Evolutionary conservation across 1,284 basidiomycete species (phyloP).

Genomic region (Cystobasidium sp.): DNA sequence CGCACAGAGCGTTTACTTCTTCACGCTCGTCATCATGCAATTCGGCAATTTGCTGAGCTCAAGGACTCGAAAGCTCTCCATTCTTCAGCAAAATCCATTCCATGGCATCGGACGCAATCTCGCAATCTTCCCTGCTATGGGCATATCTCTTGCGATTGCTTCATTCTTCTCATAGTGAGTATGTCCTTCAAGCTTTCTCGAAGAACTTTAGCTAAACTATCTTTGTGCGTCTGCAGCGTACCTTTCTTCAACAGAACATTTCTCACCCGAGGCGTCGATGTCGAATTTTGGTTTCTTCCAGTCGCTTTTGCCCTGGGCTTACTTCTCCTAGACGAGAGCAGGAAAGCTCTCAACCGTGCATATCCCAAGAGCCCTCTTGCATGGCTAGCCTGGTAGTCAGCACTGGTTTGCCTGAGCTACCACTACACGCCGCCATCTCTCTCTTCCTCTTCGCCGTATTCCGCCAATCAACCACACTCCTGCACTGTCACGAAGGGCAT

Average conservation of each 20-base stretch:
- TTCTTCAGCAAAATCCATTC: slow-evolving; percentile 62
- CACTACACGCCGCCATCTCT: too few relatives aligned
- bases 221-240: slow-evolving; percentile 41
- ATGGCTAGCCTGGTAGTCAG: slow-evolving; percentile 53
- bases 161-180: slow-evolving; percentile 61
- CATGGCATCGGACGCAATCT: slow-evolving; percentile 57
- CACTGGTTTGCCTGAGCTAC: background rate
- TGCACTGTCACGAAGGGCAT: too few relatives aligned
- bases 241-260: slow-evolving; percentile 62
- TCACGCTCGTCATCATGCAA: slow-evolving; percentile 70
- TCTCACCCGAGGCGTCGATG: slow-evolving; percentile 63
- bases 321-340: slow-evolving; percentile 55
- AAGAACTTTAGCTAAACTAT: slow-evolving; percentile 1
- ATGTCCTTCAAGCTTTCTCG: background rate
- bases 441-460: too few relatives aligned
- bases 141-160: slow-evolving; percentile 60
- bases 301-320: slow-evolving; percentile 59
- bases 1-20: slow-evolving; percentile 61
- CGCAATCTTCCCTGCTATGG: slow-evolving; percentile 62
- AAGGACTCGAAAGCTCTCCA: slow-evolving; percentile 62
- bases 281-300: slow-evolving; percentile 63
- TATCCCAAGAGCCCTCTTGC: slow-evolving; percentile 54
- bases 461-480: too few relatives aligned
- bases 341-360: slow-evolving; percentile 53
- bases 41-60: slow-evolving; percentile 66